Percentiles rank a stretch among this genome's conserved stretches.
Evolutionary conservation across 2,329 filamentous ascomycete species (phyloP).

Genomic region (Epichloe sp.): DNA sequence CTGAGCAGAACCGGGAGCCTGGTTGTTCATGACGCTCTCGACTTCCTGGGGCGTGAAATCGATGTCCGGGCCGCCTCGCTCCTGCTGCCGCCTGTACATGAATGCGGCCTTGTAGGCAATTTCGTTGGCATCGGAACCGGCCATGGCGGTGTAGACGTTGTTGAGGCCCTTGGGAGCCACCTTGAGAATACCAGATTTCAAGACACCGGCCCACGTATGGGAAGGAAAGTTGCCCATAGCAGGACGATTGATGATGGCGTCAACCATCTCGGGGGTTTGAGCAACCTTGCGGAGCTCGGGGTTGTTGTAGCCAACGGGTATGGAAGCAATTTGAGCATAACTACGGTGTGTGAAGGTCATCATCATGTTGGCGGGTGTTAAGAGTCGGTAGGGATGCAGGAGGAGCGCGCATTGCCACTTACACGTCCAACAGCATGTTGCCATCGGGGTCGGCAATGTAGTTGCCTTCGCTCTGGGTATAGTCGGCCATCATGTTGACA

Average conservation of each 20-base stretch:
- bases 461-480: conserved; percentile 63
- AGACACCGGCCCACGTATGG: conserved; percentile 67
- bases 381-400: neutral
- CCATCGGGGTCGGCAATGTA: conserved; percentile 65
- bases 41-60: conserved; percentile 74
- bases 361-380: neutral
- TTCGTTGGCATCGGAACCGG: conserved; percentile 88
- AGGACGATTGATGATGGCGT: conserved; percentile 73
- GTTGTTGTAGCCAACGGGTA: conserved; percentile 89
- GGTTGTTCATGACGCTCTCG: conserved; percentile 63
- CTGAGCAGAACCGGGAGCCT: conserved; percentile 58
- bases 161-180: conserved; percentile 72
- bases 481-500: conserved; percentile 72
- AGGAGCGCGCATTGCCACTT: conserved; percentile 17
- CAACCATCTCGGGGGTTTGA: conserved; percentile 64
- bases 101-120: conserved; percentile 92
- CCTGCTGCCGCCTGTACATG: conserved; percentile 74
- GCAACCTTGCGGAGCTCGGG: conserved; percentile 57
- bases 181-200: conserved; percentile 67
- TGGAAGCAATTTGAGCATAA: conserved; percentile 86
- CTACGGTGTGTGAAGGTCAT: conserved; percentile 22
- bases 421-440: conserved; percentile 61
- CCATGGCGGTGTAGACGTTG: conserved; percentile 83
- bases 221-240: conserved; percentile 86
- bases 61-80: conserved; percentile 64